These are phyloP conservation scores for Plasmodium knowlesi DNA, from an alignment of 169 alveolate species.

Conservation along the genomic window DNA sequence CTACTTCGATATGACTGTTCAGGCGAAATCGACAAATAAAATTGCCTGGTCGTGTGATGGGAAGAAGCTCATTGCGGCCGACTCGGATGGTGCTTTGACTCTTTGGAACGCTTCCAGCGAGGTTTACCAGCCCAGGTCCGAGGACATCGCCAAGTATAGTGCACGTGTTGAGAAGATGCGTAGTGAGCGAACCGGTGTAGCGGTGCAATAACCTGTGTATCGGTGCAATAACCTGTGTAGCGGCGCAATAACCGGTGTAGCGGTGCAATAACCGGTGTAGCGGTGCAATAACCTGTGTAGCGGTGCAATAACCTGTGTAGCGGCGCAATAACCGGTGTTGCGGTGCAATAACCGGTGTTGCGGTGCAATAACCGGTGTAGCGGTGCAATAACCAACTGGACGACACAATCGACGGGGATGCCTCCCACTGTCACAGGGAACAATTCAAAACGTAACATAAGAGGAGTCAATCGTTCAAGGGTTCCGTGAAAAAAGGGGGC, in stretches of 20 bases:
- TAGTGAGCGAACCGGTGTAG: background rate
- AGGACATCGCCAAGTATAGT: slow-evolving; percentile 40
- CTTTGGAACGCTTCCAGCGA: slow-evolving; percentile 66
- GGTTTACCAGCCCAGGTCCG: slow-evolving; percentile 61
- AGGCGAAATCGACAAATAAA: slow-evolving; percentile 37
- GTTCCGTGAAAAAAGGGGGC: background rate
- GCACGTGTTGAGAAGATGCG: slow-evolving; percentile 3
- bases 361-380: background rate
- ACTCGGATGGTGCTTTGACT: slow-evolving; percentile 37
- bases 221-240: background rate
- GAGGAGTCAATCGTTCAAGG: too few relatives aligned
- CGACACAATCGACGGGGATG: too few relatives aligned
- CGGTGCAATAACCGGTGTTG: background rate
- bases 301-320: background rate
- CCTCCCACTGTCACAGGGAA: too few relatives aligned
- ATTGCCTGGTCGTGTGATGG: slow-evolving; percentile 75
- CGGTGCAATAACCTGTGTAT: too few relatives aligned
- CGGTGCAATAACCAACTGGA: background rate
- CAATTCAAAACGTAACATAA: too few relatives aligned
- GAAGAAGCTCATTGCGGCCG: slow-evolving; percentile 51
- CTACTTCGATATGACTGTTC: slow-evolving; percentile 28
- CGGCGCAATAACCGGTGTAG: background rate
- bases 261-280: background rate
- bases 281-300: background rate
- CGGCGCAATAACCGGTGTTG: too few relatives aligned